Base-by-base conservation (phyloP, 2,329 filamentous ascomycete genomes). In the Cladorrhinum sp. region DNA sequence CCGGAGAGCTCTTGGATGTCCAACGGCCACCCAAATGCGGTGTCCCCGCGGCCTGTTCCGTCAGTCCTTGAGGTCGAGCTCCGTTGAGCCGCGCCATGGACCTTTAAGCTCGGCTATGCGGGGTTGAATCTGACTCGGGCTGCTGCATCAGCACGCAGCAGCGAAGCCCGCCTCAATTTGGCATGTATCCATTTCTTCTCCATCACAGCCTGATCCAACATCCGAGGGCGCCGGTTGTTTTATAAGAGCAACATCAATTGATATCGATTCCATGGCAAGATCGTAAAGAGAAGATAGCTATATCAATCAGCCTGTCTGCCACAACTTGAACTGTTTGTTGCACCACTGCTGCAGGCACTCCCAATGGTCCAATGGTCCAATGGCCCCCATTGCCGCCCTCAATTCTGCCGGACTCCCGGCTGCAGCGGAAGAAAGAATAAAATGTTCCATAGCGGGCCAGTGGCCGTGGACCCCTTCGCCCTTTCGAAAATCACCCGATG, bases 91-190 rank as follows among this genome's bases (percentile, higher is more conserved):
- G 54, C 36, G 26, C 42, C 18, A 20, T 18, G 54, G 54, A 28
- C 42, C 12, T 57, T 36, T 57, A 57, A 57, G 54, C 54, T 57
- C 54, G 54, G 54, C 39, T 57, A 57, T 57, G 54, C 16, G 42
- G n/a, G 16, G 16, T 46, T 18, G 7, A 20, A 20, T 18, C 42
- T 46, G 42, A 46, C 42, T 46, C 42, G 42, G 42, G 33, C 12
- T 36, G 7, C 14, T 16, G 33, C 33, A 10, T 10, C 33, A 36
- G 8, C 33, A 9, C 33, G 33, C 33, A 36, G 33, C 33, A 36
- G 33, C 33, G 33, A 36, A 36, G 33, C 33, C 33, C 26, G 26
- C 26, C 26, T 28, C 9, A 36, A 36, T 12, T 36, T 10, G 33
- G 8, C 3, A 2, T 10, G 33, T 36, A 36, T 36, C 33, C 33